A percentile compares a stretch with the other conserved stretches of the same genome.
Conservation (phyloP, 2,329 filamentous ascomycete species). For the Talaromyces sp. region DNA sequence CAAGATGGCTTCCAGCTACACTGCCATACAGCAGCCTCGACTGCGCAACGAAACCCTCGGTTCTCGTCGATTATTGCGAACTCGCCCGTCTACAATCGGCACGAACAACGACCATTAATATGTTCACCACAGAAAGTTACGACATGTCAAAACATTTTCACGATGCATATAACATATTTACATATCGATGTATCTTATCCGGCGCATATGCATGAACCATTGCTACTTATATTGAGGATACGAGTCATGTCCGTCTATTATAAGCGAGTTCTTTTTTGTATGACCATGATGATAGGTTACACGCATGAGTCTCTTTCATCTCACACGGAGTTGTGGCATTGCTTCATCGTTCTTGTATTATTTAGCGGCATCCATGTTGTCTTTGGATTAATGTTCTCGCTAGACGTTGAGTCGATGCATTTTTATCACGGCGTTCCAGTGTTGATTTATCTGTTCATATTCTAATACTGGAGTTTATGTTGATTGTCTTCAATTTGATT, state of each 20-base stretch:
- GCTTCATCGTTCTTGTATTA: background rate
- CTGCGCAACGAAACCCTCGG: slow-evolving; percentile 32
- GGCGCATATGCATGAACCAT: background rate
- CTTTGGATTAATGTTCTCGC: background rate
- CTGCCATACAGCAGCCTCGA: slow-evolving; percentile 36
- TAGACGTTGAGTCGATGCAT: background rate
- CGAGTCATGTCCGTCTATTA: background rate
- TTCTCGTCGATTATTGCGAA: slow-evolving; percentile 33
- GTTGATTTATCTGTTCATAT: background rate
- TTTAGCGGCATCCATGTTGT: slow-evolving; percentile 2
- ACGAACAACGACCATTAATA: slow-evolving; percentile 9
- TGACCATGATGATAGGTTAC: background rate
- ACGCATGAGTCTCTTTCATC: background rate
- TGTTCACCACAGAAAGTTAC: background rate
- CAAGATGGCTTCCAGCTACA: slow-evolving; percentile 37
- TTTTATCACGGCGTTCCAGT: background rate
- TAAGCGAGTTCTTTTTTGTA: slow-evolving; percentile 1
- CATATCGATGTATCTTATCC: background rate
- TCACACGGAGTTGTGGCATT: slow-evolving; percentile 7
- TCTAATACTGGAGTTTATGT: background rate
- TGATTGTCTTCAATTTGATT: background rate
- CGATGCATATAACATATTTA: slow-evolving; percentile 5
- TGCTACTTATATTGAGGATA: background rate
- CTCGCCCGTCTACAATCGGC: slow-evolving; percentile 21
- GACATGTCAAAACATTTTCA: background rate